These are phyloP conservation scores for Lactuca saligna DNA, from an alignment of 129 eudicot genomes.

Conservation along the genomic window DNA sequence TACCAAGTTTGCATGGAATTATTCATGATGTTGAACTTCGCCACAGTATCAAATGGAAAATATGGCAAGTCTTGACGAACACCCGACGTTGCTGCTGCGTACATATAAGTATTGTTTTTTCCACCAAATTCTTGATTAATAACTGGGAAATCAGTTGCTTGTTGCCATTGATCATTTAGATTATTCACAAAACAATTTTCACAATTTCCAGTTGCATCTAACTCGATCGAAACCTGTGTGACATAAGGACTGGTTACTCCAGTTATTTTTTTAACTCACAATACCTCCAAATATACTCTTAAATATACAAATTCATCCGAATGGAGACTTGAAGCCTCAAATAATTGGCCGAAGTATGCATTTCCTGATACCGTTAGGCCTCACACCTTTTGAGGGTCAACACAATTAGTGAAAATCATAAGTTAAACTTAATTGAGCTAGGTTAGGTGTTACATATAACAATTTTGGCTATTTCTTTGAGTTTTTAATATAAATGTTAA, in stretches of 20 bases:
- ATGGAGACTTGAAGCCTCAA: no score
- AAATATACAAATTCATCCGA: no score
- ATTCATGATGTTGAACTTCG: slow-evolving; percentile 50
- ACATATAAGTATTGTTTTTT: slow-evolving; percentile 46
- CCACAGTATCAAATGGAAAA: slow-evolving; percentile 84
- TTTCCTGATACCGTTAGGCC: no score
- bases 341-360: no score
- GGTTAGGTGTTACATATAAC: no score
- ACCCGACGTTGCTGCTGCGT: slow-evolving; percentile 85
- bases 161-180: slow-evolving; percentile 47
- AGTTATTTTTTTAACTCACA: neutral
- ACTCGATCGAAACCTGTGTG: slow-evolving; percentile 51
- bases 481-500: no score
- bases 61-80: slow-evolving; percentile 55
- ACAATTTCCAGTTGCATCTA: slow-evolving; percentile 48
- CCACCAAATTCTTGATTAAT: slow-evolving; percentile 63
- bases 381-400: no score
- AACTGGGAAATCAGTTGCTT: slow-evolving; percentile 72
- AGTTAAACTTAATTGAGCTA: no score
- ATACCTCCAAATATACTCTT: neutral
- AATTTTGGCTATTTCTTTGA: neutral
- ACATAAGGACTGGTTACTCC: neutral
- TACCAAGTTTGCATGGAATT: slow-evolving; percentile 57
- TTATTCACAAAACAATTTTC: slow-evolving; percentile 49
- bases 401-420: no score